Base-by-base conservation (phyloP, 2,329 filamentous ascomycete species). In the Elsinoe batatas region DNA sequence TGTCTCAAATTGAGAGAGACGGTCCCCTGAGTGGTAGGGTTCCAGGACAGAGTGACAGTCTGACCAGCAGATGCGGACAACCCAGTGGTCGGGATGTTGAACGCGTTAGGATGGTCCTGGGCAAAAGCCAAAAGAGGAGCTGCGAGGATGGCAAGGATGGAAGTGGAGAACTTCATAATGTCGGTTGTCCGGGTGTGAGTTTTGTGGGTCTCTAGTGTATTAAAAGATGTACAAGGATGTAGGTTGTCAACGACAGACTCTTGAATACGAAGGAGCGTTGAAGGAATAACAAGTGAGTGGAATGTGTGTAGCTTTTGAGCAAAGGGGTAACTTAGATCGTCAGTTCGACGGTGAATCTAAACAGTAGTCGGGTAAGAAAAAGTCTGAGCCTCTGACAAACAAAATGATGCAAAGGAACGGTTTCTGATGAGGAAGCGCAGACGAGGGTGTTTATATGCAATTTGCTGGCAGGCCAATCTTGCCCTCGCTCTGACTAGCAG, bases 1-100 rank as follows among this genome's bases (percentile, higher is more conserved):
- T 67, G 63, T 54, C 72, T 71, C 60, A 75, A 71, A 58, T 77
- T 70, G 57, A 81, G 67, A 40, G 73, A 74, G 62, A 81, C 72
- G 13, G 77, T 76, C 57, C 75, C 75, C 18, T 61, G 53, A 56
- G 76, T 78, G 46, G 72, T 76, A 5, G 76, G 73, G 5, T 64
- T 59, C 79, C 79, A 81, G 51, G 62, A 69, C 47, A 81, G 64
- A 10, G 70, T 72, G 17, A 74, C 68, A 10, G 73, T 60, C 63
- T 73, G 54, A 53, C 77, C 77, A 40, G 75, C 74, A 12, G 65
- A 71, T 62, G 77, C 74, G 22, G 64, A 57, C 58, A 75, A 73
- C 43, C 74, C 73, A 13, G 61, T 64, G 3, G 44, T 37, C 15
- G 76, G 74, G 58, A 73, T 67, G 56, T 69, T 75, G 72, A 80